Percentiles rank a stretch among this genome's conserved stretches.
These are phyloP conservation scores for Rhodomyrtus tomentosa DNA, from an alignment of 345 rosid species.

Conservation along the genomic window DNA sequence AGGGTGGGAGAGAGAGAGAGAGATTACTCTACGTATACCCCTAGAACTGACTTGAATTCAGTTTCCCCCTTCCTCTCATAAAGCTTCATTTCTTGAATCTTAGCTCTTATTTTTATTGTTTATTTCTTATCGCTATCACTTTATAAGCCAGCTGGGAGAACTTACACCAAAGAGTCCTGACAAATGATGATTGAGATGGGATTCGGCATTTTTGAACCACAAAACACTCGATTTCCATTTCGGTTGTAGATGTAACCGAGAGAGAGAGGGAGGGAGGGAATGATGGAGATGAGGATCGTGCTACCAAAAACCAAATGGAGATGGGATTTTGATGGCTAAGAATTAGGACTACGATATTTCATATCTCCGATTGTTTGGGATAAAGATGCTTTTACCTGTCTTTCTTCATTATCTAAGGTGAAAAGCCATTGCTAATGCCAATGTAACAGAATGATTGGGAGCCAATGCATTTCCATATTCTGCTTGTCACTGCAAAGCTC, in stretches of 20 bases:
- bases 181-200: too few relatives aligned
- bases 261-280: neutral
- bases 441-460: neutral
- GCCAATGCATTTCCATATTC: neutral
- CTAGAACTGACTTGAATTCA: too few relatives aligned
- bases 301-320: neutral
- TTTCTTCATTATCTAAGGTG: neutral
- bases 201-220: too few relatives aligned
- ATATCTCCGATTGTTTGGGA: neutral
- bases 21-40: too few relatives aligned
- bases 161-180: too few relatives aligned
- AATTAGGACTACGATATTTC: neutral
- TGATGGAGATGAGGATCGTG: neutral
- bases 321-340: neutral
- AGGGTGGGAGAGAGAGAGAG: too few relatives aligned
- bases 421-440: neutral
- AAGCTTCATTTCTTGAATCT: too few relatives aligned
- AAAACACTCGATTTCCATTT: too few relatives aligned
- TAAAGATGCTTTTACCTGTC: neutral
- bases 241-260: neutral
- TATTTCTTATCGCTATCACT: too few relatives aligned
- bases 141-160: too few relatives aligned
- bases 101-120: too few relatives aligned
- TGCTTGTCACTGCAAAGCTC: neutral
- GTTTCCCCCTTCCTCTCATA: too few relatives aligned